phyloP scores from a whole-genome alignment of 768 basidiomycete species.

The Auriculariales sp. region DNA sequence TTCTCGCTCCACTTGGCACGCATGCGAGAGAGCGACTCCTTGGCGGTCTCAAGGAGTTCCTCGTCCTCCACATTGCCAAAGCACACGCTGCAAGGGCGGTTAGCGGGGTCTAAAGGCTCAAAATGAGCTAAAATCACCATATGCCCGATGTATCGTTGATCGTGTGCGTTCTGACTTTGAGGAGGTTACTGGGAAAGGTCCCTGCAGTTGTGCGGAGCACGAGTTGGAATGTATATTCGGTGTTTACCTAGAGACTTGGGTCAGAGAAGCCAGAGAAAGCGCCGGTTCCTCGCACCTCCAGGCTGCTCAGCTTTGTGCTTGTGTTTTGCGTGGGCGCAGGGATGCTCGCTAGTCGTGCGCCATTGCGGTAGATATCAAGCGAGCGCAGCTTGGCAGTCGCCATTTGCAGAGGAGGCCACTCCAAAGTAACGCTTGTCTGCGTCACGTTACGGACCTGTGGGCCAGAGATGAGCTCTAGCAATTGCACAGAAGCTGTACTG shows the following conservation, averaged over 20 bases:
- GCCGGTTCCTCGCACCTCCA: too few relatives aligned
- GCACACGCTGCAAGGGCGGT: too few relatives aligned
- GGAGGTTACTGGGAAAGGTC: conserved; percentile 70
- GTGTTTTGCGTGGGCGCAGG: conserved; percentile 72
- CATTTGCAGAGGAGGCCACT: conserved; percentile 80
- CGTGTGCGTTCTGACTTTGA: conserved; percentile 79
- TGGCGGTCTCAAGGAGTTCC: conserved; percentile 64
- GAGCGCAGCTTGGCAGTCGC: conserved; percentile 78
- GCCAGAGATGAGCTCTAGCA: not conserved
- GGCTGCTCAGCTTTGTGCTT: conserved; percentile 74
- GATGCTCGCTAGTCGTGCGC: conserved; percentile 74
- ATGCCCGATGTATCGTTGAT: conserved; percentile 94
- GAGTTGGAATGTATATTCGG: conserved; percentile 89
- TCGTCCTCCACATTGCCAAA: conserved; percentile 81
- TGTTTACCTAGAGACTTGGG: too few relatives aligned
- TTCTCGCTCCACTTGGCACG: conserved; percentile 80
- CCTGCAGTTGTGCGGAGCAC: conserved; percentile 87
- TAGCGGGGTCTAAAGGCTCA: too few relatives aligned
- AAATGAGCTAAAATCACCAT: too few relatives aligned
- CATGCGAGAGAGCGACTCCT: conserved; percentile 71
- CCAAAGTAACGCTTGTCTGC: conserved; percentile 91
- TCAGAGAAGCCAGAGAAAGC: too few relatives aligned
- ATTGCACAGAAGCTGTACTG: not conserved
- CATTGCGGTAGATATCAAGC: conserved; percentile 87
- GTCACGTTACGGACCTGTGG: conserved; percentile 77